Percentiles rank a stretch among this genome's conserved stretches.
phyloP scores from a whole-genome alignment of 1,139 yeast species.

The Yamadazyma triangularis region DNA sequence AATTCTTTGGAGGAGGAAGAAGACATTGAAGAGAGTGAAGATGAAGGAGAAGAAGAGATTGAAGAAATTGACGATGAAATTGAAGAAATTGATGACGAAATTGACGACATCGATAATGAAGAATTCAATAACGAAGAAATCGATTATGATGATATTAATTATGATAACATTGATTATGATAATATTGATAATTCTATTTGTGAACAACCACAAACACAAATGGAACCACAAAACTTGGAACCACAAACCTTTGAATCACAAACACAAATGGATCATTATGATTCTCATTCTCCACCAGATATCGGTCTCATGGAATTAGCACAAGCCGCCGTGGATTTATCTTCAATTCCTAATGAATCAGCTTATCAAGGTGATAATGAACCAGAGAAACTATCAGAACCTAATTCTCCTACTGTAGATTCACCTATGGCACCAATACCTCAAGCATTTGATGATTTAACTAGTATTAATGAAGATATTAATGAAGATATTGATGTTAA shows the following conservation, averaged over 20 bases:
- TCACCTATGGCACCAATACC: constrained; percentile 10
- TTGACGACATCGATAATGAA: constrained; percentile 7
- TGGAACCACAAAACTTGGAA: too few species aligned
- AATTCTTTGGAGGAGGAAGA: background rate
- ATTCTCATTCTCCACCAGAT: too few species aligned
- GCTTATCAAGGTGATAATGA: constrained; percentile 2
- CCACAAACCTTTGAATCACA: too few species aligned
- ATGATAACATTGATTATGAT: too few species aligned
- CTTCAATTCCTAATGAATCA: too few species aligned
- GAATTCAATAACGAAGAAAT: constrained; percentile 1
- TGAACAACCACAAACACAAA: too few species aligned
- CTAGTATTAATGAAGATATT: background rate
- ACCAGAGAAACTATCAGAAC: too few species aligned
- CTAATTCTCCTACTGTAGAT: too few species aligned
- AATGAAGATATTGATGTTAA: background rate
- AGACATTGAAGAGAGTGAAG: background rate
- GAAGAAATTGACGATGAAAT: constrained; percentile 4
- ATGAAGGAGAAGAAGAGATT: background rate
- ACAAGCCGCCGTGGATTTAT: too few species aligned
- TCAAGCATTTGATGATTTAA: constrained; percentile 9
- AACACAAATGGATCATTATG: too few species aligned
- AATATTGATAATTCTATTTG: too few species aligned
- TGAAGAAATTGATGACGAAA: constrained; percentile 8
- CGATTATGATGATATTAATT: constrained; percentile 1
- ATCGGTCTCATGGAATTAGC: too few species aligned